phyloP scores from a whole-genome alignment of 108 stramenopile genomes.

The Cyclotella cryptica region DNA sequence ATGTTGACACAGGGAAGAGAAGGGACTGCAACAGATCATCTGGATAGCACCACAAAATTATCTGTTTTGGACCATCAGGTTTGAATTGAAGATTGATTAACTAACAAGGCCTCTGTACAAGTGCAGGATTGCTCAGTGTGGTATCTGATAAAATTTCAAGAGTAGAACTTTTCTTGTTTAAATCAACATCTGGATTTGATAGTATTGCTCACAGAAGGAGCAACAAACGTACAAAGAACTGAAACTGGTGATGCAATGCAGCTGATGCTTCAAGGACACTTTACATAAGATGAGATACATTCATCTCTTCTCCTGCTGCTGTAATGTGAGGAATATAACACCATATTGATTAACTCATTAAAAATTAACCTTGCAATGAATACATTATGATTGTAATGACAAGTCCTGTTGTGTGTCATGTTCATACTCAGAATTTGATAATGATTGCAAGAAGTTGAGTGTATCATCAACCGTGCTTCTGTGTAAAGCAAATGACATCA shows the following conservation, averaged over 20 bases:
- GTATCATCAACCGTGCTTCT: not conserved
- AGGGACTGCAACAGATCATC: constrained; percentile 78
- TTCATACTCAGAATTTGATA: constrained; percentile 57
- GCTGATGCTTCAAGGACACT: constrained; percentile 51
- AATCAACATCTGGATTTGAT: constrained; percentile 74
- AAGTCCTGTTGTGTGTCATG: constrained; percentile 84
- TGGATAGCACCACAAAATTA: constrained; percentile 70
- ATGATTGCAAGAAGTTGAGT: not conserved
- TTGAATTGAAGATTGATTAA: constrained; percentile 47
- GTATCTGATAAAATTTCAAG: constrained; percentile 81
- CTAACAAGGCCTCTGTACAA: constrained; percentile 69
- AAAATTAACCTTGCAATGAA: constrained; percentile 78
- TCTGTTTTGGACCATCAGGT: constrained; percentile 68
- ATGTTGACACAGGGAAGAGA: constrained; percentile 67
- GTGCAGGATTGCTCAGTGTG: constrained; percentile 77
- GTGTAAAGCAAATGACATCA: not conserved
- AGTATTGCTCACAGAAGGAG: constrained; percentile 71
- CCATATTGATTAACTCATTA: constrained; percentile 88
- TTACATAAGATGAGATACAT: constrained; percentile 73
- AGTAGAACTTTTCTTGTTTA: constrained; percentile 70
- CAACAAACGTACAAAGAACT: constrained; percentile 62
- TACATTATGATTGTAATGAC: constrained; percentile 67
- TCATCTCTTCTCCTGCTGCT: constrained; percentile 88
- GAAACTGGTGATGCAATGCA: not conserved
- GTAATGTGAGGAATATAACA: constrained; percentile 72